Evolutionary conservation across 352 stramenopile species (phyloP), one percentile per base, ranked within the genome.

Genomic region (Phytophthora citricola): DNA sequence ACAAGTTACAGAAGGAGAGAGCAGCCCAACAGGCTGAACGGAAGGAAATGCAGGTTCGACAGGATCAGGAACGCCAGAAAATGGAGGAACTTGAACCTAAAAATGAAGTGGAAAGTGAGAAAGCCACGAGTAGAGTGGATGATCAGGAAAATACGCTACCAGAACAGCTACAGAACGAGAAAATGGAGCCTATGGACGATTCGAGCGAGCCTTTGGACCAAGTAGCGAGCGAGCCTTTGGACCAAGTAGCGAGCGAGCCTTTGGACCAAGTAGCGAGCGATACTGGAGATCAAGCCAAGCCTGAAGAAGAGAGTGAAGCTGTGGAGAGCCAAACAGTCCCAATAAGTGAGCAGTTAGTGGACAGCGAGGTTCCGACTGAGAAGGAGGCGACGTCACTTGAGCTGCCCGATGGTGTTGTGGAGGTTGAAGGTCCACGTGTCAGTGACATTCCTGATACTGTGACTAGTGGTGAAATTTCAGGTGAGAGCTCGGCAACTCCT

Each of bases 1-100:
- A 91, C 53, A 73, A 74, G 3, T 48, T 92, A 11, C 81, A 90
- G 39, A 83, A 83, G 44, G 73, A 92, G 29, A 73, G 80, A 1
- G 78, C 69, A 6, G 66, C 70, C 0, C 60, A 72, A 15, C 55
- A 66, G 29, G 65, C 55, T 10, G 75, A 81, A 40, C 67, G 49
- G 1, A 61, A 29, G 15, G 38, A 48, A 8, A 2, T 58, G 27
- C 53, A 63, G 12, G 56, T 31, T 20, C 45, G 47, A 31, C 58
- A 78, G 22, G 46, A 38, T 22, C 52, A 64, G 4, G 60, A 77
- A 39, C 24, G 40, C 1, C 11, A 44, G 3, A 44, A 22, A 31
- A 50, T 31, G 17, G 51, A 56, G 2, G 29, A 36, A 8, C 8
- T 17, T 15, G 43, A 36, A 3, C 10, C 15, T 10, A 29, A 58